Conservation (phyloP, 2,329 filamentous ascomycete species). For the Penicillium decumbens region DNA sequence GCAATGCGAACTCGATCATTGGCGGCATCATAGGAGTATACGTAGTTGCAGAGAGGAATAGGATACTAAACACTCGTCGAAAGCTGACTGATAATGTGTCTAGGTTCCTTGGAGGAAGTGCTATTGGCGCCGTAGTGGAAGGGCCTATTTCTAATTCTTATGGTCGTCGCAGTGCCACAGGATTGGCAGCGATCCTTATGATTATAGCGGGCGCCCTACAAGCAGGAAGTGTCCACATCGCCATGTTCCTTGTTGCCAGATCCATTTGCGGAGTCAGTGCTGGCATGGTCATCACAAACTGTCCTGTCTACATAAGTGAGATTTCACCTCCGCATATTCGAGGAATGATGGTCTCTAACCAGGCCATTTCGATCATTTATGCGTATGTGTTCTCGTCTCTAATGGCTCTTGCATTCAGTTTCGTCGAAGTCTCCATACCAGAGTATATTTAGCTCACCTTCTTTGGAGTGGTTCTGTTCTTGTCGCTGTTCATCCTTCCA, state of each 20-base stretch:
- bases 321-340: constrained; percentile 34
- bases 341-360: constrained; percentile 26
- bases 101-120: too few relatives aligned
- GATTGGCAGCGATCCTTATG: not conserved
- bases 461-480: too few relatives aligned
- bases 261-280: constrained; percentile 47
- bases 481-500: not conserved
- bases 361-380: not conserved
- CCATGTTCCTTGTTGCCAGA: constrained; percentile 44
- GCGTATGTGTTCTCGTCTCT: not conserved
- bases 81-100: too few relatives aligned
- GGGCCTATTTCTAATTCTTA: not conserved
- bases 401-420: too few relatives aligned
- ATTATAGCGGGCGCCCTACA: constrained; percentile 25
- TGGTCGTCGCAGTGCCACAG: not conserved
- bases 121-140: not conserved
- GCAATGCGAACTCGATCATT: too few relatives aligned
- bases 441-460: too few relatives aligned
- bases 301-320: constrained; percentile 39
- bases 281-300: constrained; percentile 32
- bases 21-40: too few relatives aligned
- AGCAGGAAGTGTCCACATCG: constrained; percentile 31
- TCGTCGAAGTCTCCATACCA: too few relatives aligned
- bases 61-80: too few relatives aligned
- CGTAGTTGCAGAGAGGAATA: too few relatives aligned